Conservation (phyloP, 495 filamentous ascomycete genomes). For the Penicillium egyptiacum region DNA sequence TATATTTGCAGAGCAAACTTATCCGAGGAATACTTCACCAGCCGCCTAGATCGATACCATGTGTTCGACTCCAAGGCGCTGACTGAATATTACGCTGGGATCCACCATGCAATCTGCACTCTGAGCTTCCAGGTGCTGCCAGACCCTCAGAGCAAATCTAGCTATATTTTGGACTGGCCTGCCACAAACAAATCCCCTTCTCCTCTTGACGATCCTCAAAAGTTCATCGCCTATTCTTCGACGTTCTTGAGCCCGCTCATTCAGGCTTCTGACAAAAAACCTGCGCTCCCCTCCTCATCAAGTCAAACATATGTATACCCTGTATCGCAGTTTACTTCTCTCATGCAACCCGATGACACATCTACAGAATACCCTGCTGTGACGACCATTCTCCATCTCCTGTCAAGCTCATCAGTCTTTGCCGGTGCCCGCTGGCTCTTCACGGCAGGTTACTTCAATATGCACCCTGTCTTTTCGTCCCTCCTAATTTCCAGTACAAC, state of each 20-base stretch:
- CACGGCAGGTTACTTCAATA: conserved; percentile 98
- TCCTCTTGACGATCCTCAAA: conserved; percentile 66
- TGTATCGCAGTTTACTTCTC: conserved; percentile 75
- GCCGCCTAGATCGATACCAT: conserved; percentile 93
- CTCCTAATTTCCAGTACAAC: conserved; percentile 67
- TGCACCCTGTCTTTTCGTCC: conserved; percentile 74
- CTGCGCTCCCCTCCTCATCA: conserved; percentile 29
- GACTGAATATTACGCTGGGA: conserved; percentile 74
- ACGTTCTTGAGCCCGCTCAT: conserved; percentile 65
- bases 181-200: conserved; percentile 65
- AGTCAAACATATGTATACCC: conserved; percentile 80
- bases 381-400: conserved; percentile 64
- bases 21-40: conserved; percentile 93
- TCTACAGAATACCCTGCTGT: conserved; percentile 88
- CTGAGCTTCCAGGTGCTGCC: conserved; percentile 80
- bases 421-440: conserved; percentile 81
- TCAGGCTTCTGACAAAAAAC: conserved; percentile 41
- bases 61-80: conserved; percentile 76
- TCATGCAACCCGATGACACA: conserved; percentile 66
- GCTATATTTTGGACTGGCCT: conserved; percentile 80
- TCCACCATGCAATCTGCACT: conserved; percentile 74
- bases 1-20: conserved; percentile 69
- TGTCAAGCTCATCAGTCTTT: conserved; percentile 58
- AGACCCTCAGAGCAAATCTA: conserved; percentile 51
- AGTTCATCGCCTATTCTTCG: conserved; percentile 68